Evolutionary conservation across 108 stramenopile species (phyloP), one percentile per base, ranked within the genome.

Genomic region (Phaeodactylum tricornutum): DNA sequence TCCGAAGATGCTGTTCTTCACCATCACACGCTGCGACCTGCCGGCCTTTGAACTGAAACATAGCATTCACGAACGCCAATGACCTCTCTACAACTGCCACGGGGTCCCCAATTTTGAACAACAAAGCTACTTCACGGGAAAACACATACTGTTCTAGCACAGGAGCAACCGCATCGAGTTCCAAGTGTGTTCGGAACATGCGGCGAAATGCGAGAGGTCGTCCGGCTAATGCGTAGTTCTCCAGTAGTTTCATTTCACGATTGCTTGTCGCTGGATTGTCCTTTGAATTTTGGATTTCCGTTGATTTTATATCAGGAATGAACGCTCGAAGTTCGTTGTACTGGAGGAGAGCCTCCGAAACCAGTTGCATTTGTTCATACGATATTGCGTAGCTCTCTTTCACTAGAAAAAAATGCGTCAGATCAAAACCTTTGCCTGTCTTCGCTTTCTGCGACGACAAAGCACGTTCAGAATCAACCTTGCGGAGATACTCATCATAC

Each of bases 321-420:
- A 79, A 74, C 2, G 75, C 72, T 17, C 65, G 50, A 38, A 89
- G 59, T 47, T 89, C 87, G 34, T 84, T 79, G 47, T 89, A 89
- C 36, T 84, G 87, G 40, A 82, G 50, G 24, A 82, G 52, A 25
- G 87, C 82, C 55, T 89, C 87, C 20, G 64, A 50, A 15, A 69
- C 71, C 24, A 89, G 44, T 37, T 80, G 69, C 80, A 84, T 82
- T 44, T 89, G 87, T 53, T 84, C 80, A 52, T 84, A 89, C 2
- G 82, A 75, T 49, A 82, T 80, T 14, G 87, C 87, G 55, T 79
- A 45, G 43, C 72, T 75, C 37, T 89, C 87, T 50, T 89, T 89
- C 29, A 89, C 74, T 34, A 84, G 53, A 54, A 84, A 89, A 61
- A 80, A 89, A 41, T 79, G 66, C 36, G 67, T 58, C 25, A 81